Base-by-base conservation (phyloP, 768 basidiomycete genomes). In the Suillus cothurnatus region DNA sequence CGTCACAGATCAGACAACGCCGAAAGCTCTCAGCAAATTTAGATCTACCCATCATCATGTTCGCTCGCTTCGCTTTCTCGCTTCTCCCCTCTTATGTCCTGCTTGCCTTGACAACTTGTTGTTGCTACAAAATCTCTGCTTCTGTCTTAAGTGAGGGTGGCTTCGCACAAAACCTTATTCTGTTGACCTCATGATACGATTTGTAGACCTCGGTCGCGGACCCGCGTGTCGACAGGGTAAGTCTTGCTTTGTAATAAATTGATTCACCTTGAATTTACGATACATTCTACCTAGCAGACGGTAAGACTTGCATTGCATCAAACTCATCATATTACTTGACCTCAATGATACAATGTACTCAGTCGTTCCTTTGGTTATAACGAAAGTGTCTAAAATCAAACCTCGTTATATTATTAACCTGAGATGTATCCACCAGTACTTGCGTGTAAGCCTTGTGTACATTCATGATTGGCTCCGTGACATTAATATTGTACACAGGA, bases 31-130 rank as follows among this genome's bases (percentile, higher is more conserved):
- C n/a, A 32, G 43, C 28, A 36, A 14, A 34, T 23, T 19, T 12
- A 28, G 15, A 52, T 52, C 15, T 6, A 15, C 12, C 26, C 23
- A 14, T 17, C 58, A 15, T 32, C 34, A 64, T 64, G 58, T 64
- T 23, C 55, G 11, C 59, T 61, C 63, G 63, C 57, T 26, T 61
- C 38, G 45, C 58, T 7, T 11, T n/a, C n/a, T n/a, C n/a, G n/a
- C 56, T 34, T 19, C 14, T 23, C n/a, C 32, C 63, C 63, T 38
- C 59, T 64, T 64, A 43, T 39, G 31, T 39, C 26, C 38, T 60
- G 26, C 39, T 64, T 32, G 57, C 39, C 34, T 57, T 57, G 56
- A 57, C 8, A 9, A 19, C 52, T 4, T 53, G n/a, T 31, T 21
- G 28, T 19, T 19, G 15, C 28, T 9, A 17, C 26, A 28, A 31